These are phyloP conservation scores for Rubroboletus pulcherrimus DNA, from an alignment of 768 basidiomycete species.

Conservation along the genomic window DNA sequence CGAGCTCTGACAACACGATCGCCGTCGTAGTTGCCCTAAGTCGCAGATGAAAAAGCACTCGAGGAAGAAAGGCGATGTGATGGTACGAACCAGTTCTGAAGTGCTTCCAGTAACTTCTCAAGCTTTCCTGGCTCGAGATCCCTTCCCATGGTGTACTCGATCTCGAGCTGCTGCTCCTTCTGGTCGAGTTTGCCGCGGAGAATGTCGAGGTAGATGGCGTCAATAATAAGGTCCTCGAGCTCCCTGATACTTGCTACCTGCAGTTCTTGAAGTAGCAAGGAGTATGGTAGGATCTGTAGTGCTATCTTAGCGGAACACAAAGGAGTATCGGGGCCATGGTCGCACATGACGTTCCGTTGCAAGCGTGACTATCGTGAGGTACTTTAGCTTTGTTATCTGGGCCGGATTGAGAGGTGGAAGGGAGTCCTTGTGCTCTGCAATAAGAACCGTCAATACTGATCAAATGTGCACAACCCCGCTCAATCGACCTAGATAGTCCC, in stretches of 20 bases:
- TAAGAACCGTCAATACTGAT: slow-evolving; percentile 2
- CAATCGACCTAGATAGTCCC: slow-evolving; percentile 70
- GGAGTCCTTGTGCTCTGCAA: slow-evolving; percentile 57
- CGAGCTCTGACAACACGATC: slow-evolving; percentile 66
- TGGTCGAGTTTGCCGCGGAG: slow-evolving; percentile 92
- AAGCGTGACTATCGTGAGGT: slow-evolving; percentile 85
- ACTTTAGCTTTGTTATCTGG: slow-evolving; percentile 86
- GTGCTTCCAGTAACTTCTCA: slow-evolving; percentile 54
- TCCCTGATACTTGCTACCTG: slow-evolving; percentile 79
- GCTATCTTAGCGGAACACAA: not conserved
- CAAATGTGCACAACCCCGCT: not conserved
- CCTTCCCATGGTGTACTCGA: slow-evolving; percentile 89
- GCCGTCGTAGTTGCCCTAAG: slow-evolving; percentile 68
- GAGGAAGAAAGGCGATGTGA: not conserved
- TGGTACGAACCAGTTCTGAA: slow-evolving; percentile 60
- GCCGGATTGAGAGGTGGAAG: slow-evolving; percentile 67
- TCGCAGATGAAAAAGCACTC: slow-evolving; percentile 4
- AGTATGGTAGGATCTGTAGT: slow-evolving; percentile 76
- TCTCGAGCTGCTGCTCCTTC: slow-evolving; percentile 82
- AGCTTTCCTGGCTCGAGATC: slow-evolving; percentile 80
- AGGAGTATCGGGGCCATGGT: slow-evolving; percentile 5
- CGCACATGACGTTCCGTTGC: slow-evolving; percentile 74
- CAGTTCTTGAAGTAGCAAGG: slow-evolving; percentile 62
- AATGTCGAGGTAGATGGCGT: slow-evolving; percentile 89
- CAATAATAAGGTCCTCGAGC: slow-evolving; percentile 95